Conservation (phyloP, 306 rosid species). For the Glycine latifolia region DNA sequence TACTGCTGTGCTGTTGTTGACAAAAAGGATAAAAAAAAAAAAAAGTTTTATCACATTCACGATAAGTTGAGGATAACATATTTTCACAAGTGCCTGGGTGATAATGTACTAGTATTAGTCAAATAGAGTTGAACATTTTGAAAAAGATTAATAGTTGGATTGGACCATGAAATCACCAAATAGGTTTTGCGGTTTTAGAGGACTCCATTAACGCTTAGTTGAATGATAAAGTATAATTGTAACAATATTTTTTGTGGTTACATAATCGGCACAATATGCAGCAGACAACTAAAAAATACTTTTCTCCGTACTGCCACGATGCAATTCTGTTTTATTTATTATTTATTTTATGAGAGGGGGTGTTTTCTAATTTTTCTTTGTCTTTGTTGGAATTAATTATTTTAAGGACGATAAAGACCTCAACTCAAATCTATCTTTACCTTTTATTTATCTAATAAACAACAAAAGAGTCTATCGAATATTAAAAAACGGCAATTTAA, state of each 20-base stretch:
- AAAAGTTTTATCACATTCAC: neutral
- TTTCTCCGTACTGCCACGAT: neutral
- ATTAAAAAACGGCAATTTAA: neutral
- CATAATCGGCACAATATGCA: neutral
- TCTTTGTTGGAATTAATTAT: neutral
- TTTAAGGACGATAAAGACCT: conserved; percentile 13
- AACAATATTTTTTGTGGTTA: neutral
- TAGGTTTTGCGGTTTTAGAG: neutral
- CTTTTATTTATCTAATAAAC: neutral
- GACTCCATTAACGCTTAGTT: neutral
- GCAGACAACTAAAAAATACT: conserved; percentile 7
- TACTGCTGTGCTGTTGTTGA: too few species aligned
- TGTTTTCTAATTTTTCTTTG: neutral
- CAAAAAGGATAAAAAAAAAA: too few species aligned
- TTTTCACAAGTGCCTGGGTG: neutral
- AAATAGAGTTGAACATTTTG: neutral
- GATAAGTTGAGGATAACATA: neutral
- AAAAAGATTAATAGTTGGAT: neutral
- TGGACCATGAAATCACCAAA: conserved; percentile 18
- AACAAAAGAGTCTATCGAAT: conserved; percentile 9
- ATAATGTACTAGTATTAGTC: neutral
- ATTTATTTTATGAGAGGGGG: neutral
- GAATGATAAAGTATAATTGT: neutral
- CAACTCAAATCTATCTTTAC: conserved; percentile 1
- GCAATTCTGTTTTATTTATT: conserved; percentile 11